Percentiles rank a stretch among this genome's conserved stretches.
Conservation (phyloP, 371 early-diverging fungal species). For the Parasitella parasitica region DNA sequence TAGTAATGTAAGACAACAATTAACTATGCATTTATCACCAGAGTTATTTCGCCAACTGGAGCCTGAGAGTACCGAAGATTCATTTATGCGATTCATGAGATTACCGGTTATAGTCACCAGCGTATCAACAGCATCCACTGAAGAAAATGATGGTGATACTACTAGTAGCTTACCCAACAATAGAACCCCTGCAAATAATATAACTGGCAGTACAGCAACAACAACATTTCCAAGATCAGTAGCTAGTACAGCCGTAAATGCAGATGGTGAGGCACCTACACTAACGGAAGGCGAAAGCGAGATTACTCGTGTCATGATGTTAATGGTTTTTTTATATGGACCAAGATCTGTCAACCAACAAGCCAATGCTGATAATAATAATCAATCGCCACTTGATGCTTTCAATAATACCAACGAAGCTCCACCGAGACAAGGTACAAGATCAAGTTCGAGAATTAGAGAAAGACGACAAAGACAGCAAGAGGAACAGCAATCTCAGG, state of each 20-base stretch:
- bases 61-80: conserved; percentile 16
- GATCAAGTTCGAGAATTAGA: conserved; percentile 11
- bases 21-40: conserved; percentile 25
- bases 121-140: background rate
- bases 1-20: conserved; percentile 6
- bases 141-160: background rate
- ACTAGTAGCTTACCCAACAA: background rate
- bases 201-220: background rate
- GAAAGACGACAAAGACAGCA: conserved; percentile 11
- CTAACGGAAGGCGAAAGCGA: background rate
- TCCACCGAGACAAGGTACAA: background rate
- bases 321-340: conserved; percentile 23
- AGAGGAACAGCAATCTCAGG: background rate
- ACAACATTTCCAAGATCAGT: background rate
- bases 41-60: conserved; percentile 25
- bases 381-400: background rate
- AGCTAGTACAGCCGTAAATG: conserved; percentile 2
- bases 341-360: background rate
- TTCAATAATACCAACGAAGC: background rate
- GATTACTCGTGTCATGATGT: conserved; percentile 11
- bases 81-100: conserved; percentile 22
- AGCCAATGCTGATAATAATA: background rate
- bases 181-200: background rate
- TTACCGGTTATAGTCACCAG: conserved; percentile 15
- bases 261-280: conserved; percentile 13